Evolutionary conservation across 179 eudicot genomes (phyloP).

Genomic region (Amaranthus tricolor): DNA sequence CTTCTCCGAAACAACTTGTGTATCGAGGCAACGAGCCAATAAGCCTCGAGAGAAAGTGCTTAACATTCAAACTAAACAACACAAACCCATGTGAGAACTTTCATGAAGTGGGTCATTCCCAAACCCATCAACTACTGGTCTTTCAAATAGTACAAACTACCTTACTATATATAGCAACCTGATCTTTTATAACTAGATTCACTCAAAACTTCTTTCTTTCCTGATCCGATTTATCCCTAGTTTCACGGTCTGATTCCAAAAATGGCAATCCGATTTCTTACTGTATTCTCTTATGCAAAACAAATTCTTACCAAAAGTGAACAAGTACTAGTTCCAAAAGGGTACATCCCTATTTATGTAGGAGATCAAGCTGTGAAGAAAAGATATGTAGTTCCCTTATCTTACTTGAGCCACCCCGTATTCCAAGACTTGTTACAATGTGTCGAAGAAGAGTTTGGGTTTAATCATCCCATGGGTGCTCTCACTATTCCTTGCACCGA

Average conservation of each 20-base stretch:
- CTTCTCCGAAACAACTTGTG: constrained; percentile 14
- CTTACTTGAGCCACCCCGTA: constrained; percentile 37
- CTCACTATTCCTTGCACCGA: constrained; percentile 36
- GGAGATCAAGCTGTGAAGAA: constrained; percentile 44
- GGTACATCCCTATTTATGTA: constrained; percentile 44
- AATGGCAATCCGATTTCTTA: constrained; percentile 44
- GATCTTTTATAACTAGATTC: not conserved
- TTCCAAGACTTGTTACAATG: constrained; percentile 32
- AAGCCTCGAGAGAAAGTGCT: not conserved
- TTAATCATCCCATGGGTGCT: constrained; percentile 43
- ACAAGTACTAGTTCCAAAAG: constrained; percentile 42
- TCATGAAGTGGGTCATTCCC: constrained; percentile 13
- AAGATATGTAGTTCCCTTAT: constrained; percentile 34
- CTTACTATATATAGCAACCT: constrained; percentile 4
- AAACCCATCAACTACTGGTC: not conserved
- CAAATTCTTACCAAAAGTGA: constrained; percentile 32
- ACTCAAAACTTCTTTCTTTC: not conserved
- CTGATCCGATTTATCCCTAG: too few relatives aligned
- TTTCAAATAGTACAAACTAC: not conserved
- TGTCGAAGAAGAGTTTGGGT: constrained; percentile 43
- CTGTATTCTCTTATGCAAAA: constrained; percentile 35
- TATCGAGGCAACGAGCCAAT: not conserved
- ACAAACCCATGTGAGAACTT: constrained; percentile 41
- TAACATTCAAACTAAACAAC: not conserved
- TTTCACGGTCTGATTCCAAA: not conserved